phyloP scores from a whole-genome alignment of 768 basidiomycete genomes.

The Psilocybe cyanescens region DNA sequence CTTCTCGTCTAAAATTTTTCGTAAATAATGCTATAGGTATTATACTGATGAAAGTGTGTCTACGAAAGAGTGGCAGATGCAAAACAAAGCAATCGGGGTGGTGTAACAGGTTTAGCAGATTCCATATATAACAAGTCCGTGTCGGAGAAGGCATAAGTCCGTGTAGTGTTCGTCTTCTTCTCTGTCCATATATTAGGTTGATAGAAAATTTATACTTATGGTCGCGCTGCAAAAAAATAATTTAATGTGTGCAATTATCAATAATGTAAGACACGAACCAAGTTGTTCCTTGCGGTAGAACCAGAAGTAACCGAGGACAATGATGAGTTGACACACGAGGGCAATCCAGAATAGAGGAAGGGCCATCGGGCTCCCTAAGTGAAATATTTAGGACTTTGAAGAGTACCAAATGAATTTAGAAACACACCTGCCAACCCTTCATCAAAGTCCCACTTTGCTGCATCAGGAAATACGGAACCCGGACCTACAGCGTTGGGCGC shows the following conservation, averaged over 20 bases:
- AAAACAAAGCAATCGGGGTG: conserved; percentile 25
- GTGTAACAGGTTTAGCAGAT: conserved; percentile 31
- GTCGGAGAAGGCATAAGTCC: conserved; percentile 24
- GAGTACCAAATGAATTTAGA: background rate
- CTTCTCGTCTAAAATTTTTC: background rate
- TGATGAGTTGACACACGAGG: conserved; percentile 75
- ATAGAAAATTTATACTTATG: conserved; percentile 18
- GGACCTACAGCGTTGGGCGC: conserved; percentile 91
- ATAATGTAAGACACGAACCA: conserved; percentile 35
- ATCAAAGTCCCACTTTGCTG: conserved; percentile 87
- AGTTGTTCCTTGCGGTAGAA: conserved; percentile 97
- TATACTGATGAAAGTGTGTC: conserved; percentile 11
- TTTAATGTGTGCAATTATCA: conserved; percentile 3
- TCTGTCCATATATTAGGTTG: conserved; percentile 22
- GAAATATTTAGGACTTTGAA: background rate
- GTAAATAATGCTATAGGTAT: conserved; percentile 7
- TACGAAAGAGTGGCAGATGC: conserved; percentile 28
- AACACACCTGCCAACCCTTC: conserved; percentile 61
- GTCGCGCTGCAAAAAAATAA: conserved; percentile 20
- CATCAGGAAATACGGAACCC: conserved; percentile 88
- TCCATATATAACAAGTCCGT: conserved; percentile 32
- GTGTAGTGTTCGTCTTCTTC: conserved; percentile 12
- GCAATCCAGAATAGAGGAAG: conserved; percentile 89
- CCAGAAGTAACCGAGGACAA: conserved; percentile 94
- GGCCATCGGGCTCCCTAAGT: conserved; percentile 76